Base-by-base conservation (phyloP, 495 filamentous ascomycete species). In the Penicillium parvum region DNA sequence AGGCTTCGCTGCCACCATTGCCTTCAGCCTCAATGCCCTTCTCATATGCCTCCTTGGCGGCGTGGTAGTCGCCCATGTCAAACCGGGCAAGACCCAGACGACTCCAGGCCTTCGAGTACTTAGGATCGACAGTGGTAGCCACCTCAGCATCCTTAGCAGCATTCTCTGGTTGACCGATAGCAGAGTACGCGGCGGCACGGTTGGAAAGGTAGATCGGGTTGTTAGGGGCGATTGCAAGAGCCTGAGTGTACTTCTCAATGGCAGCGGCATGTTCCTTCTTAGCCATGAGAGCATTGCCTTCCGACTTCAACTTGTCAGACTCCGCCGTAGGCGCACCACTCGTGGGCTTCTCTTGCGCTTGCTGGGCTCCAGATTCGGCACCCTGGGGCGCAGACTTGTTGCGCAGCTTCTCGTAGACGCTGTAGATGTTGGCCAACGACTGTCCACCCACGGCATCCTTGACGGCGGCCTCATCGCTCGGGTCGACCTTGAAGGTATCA, bases 151-250 rank as follows among this genome's bases (percentile, higher is more conserved):
- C 92, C 33, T 79, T 68, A 43, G 77, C 80, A 11, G 92, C 92
- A 49, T 82, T 76, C 38, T 84, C 80, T 65, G 95, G 89, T 61
- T 95, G 78, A n/a, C 77, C 71, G 17, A 79, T 78, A 1, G 85
- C 90, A 25, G 78, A 84, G 71, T 90, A 86, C 0, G 92, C 92
- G 12, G 92, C 92, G 4, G 92, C 94, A 35, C 92, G 89, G 77
- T 98, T 98, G 49, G 88, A 95, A 19, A 98, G 86, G 73, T 91
- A 98, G 65, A 98, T 90, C 21, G 92, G 86, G 72, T 98, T 96
- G 32, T 77, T 69, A 5, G 94, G 89, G 53, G 86, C 64, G 25
- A 96, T 68, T 27, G 76, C 73, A 22, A 98, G 75, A 12, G 92
- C 92, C 58, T 88, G 69, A 16, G 84, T 87, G 74, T 98, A 98